Conservation (phyloP, 129 eudicot genomes). For the Deinandra increscens region DNA sequence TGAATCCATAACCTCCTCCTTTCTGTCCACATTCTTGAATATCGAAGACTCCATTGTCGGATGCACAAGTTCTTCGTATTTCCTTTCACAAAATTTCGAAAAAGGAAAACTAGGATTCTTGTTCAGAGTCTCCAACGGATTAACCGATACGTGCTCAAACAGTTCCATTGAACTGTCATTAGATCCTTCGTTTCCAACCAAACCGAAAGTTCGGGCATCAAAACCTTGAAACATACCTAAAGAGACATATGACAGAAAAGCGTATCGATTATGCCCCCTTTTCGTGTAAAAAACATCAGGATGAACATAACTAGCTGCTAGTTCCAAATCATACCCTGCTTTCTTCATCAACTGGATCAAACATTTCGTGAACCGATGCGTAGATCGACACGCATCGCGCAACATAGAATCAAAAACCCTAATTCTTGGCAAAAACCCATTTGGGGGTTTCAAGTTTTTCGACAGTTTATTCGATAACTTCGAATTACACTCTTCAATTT, state of each 20-base stretch:
- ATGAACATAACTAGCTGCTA: conserved; percentile 72
- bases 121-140: conserved; percentile 68
- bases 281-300: conserved; percentile 50
- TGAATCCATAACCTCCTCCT: conserved; percentile 74
- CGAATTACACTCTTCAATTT: conserved; percentile 41
- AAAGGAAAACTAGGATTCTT: conserved; percentile 65
- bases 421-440: conserved; percentile 62
- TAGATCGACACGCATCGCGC: conserved; percentile 50
- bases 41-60: conserved; percentile 88
- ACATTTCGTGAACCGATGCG: conserved; percentile 51
- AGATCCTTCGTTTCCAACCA: conserved; percentile 30
- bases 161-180: conserved; percentile 38
- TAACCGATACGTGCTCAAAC: conserved; percentile 54
- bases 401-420: conserved; percentile 83
- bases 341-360: conserved; percentile 77
- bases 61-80: conserved; percentile 79
- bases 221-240: conserved; percentile 83
- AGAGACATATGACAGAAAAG: conserved; percentile 68
- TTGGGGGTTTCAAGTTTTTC: conserved; percentile 37
- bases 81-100: conserved; percentile 72
- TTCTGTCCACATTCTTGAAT: conserved; percentile 60
- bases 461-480: conserved; percentile 43
- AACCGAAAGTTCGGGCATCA: conserved; percentile 48
- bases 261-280: conserved; percentile 66
- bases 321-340: conserved; percentile 85